phyloP scores from a whole-genome alignment of 305 asterid genomes.

The Fraxinus sp. region DNA sequence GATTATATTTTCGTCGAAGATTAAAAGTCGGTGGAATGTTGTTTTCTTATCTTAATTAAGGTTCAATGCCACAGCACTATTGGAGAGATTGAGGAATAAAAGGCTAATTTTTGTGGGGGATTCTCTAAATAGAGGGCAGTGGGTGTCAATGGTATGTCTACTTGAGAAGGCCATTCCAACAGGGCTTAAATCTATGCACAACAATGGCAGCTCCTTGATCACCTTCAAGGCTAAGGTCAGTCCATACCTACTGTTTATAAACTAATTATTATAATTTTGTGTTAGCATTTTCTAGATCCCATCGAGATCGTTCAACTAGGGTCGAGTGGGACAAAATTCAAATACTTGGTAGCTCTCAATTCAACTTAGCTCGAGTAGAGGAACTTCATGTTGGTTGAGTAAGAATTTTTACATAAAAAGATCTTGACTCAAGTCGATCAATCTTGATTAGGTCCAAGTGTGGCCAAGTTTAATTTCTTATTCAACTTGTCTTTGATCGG shows the following conservation, averaged over 20 bases:
- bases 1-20: background rate
- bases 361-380: background rate
- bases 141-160: constrained; percentile 90
- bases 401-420: background rate
- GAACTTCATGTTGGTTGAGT: background rate
- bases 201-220: constrained; percentile 71
- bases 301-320: background rate
- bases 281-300: background rate
- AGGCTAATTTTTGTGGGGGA: constrained; percentile 89
- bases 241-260: background rate
- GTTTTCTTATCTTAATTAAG: constrained; percentile 44
- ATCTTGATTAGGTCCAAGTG: background rate
- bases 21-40: constrained; percentile 32
- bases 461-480: background rate
- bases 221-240: constrained; percentile 77
- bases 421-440: background rate
- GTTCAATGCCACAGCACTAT: constrained; percentile 73
- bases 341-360: background rate
- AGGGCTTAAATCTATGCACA: constrained; percentile 63
- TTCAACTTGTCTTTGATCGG: background rate
- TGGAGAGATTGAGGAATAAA: constrained; percentile 73
- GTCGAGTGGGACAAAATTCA: background rate
- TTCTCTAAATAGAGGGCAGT: constrained; percentile 82
- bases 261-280: background rate
- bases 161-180: constrained; percentile 62